Conservation (phyloP, 164 flowering plant genomes). For the Euptelea pleiosperma region DNA sequence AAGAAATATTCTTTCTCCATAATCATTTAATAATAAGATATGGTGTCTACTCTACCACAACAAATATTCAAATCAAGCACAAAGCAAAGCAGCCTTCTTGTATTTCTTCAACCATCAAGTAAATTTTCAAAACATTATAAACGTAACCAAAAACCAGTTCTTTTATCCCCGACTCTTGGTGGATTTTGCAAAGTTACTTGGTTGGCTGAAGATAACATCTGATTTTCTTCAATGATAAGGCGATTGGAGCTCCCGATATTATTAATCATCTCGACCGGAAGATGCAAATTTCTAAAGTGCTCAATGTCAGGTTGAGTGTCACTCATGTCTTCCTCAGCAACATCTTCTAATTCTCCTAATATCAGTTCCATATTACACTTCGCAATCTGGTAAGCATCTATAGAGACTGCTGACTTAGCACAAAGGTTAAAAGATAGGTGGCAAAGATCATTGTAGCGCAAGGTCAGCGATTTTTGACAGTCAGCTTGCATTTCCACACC, state of each 20-base stretch:
- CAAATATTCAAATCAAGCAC: not conserved
- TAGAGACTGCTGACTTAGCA: constrained; percentile 14
- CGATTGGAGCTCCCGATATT: constrained; percentile 15
- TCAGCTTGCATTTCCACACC: constrained; percentile 9
- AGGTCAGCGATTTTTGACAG: constrained; percentile 9
- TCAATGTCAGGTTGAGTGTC: constrained; percentile 15
- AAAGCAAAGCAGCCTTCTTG: not conserved
- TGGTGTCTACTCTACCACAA: too few species aligned
- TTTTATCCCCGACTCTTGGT: constrained; percentile 14
- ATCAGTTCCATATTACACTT: constrained; percentile 16
- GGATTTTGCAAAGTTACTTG: constrained; percentile 17
- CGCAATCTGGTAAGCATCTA: constrained; percentile 9
- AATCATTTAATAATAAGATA: too few species aligned
- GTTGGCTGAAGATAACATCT: constrained; percentile 12
- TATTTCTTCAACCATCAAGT: not conserved
- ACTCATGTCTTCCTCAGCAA: constrained; percentile 16
- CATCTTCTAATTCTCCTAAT: constrained; percentile 18
- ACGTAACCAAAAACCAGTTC: constrained; percentile 23
- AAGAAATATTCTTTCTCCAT: too few species aligned
- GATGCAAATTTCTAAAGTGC: constrained; percentile 12
- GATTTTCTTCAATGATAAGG: constrained; percentile 13
- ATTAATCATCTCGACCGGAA: constrained; percentile 11
- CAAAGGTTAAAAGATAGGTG: constrained; percentile 18
- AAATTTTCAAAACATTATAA: constrained; percentile 9
- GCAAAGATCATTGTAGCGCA: constrained; percentile 16